Evolutionary conservation across 768 basidiomycete species (phyloP), one percentile per base, ranked within the genome.

Genomic region (Lactarius deliciosus): DNA sequence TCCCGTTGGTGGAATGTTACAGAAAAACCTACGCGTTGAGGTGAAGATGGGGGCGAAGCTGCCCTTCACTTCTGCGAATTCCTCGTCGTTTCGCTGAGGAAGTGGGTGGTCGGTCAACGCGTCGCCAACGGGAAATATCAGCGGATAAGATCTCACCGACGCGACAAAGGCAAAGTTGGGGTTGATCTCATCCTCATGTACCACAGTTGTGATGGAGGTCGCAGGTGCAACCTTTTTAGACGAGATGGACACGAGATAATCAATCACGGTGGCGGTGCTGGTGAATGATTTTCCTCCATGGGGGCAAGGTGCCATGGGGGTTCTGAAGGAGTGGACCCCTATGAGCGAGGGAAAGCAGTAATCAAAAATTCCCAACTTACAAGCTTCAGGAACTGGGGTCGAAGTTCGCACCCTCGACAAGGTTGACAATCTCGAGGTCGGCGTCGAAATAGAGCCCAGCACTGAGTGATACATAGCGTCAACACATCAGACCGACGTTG

Each of bases 121-220:
- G 20, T 13, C 15, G 34, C 22, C 36, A 18, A 61, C 59, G 15
- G 16, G 64, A 47, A n/a, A n/a, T n/a, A n/a, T n/a, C n/a, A n/a
- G n/a, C n/a, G n/a, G 34, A 20, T 30, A 47, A n/a, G 20, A 1
- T 68, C 78, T 69, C 71, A 82, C 81, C 40, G 77, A 73, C 3
- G 79, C 76, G 28, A 81, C 65, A 32, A 81, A 57, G n/a, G 80
- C 76, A 68, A 84, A 81, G 78, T 86, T 86, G 61, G 83, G 84
- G 70, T 85, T 83, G 60, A 79, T 73, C 43, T 73, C 75, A 41
- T 81, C 79, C 38, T 79, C 77, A 70, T 85, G 84, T 30, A 85
- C 72, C 61, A 70, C 77, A 43, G 73, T 73, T 67, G 81, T 76
- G 61, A 80, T 70, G 20, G 74, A 72, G 18, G 79, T 77, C 6